These are phyloP conservation scores for Coix lacrymajobi DNA, from an alignment of 176 grass and related monocot genomes.

Conservation along the genomic window DNA sequence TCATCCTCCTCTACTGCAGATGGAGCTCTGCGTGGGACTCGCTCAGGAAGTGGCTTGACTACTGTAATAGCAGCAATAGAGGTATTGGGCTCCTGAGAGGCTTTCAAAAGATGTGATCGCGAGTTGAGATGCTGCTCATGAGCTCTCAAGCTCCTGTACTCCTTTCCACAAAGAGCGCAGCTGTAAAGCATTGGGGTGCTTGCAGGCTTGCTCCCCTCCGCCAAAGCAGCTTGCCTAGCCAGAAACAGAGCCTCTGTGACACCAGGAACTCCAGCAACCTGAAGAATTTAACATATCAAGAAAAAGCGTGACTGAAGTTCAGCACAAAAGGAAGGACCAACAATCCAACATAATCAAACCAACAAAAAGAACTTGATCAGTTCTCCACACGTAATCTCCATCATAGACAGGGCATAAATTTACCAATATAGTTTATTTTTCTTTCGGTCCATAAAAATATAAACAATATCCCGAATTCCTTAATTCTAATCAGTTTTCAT, in stretches of 20 bases:
- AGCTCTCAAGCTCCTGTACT: slow-evolving; percentile 79
- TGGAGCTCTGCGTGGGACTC: slow-evolving; percentile 31
- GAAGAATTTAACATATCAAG: slow-evolving; percentile 8
- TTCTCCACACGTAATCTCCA: neutral
- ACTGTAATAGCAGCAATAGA: slow-evolving; percentile 65
- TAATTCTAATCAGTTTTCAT: neutral
- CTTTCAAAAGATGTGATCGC: slow-evolving; percentile 56
- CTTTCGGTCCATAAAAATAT: neutral
- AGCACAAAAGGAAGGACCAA: neutral
- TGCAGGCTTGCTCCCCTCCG: slow-evolving; percentile 58
- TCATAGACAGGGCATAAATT: neutral
- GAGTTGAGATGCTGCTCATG: slow-evolving; percentile 88
- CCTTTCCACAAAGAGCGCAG: slow-evolving; percentile 88
- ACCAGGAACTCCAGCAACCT: slow-evolving; percentile 91
- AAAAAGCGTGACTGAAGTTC: neutral
- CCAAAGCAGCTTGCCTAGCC: slow-evolving; percentile 70
- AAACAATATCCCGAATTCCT: neutral
- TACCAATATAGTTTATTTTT: neutral
- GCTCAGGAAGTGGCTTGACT: slow-evolving; percentile 58
- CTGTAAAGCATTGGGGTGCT: slow-evolving; percentile 69
- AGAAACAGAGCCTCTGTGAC: slow-evolving; percentile 81
- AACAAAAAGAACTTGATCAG: neutral
- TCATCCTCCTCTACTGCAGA: slow-evolving; percentile 54
- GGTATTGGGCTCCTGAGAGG: slow-evolving; percentile 66
- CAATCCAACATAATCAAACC: neutral